Percentiles rank a stretch among this genome's conserved stretches.
Evolutionary conservation across 192 early-diverging fungal genomes (phyloP).

Genomic region (Backusella macrospora): DNA sequence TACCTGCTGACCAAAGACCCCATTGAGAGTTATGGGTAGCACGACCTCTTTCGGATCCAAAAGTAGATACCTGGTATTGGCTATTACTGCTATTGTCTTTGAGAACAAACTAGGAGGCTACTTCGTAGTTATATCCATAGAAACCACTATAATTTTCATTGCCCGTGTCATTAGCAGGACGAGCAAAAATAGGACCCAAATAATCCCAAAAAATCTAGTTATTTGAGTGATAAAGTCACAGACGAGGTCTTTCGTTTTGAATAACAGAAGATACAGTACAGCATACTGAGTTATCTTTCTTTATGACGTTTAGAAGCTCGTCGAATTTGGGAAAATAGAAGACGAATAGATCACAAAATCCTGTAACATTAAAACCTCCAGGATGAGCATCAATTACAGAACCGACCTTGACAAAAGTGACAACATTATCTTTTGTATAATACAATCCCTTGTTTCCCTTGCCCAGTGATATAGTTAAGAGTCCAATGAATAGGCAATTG

Average conservation of each 20-base stretch:
- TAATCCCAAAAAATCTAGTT: slow-evolving; percentile 19
- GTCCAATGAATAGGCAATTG: neutral
- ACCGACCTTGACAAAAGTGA: neutral
- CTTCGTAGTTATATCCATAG: slow-evolving; percentile 19
- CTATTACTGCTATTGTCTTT: neutral
- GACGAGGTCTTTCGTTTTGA: slow-evolving; percentile 3
- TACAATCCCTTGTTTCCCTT: slow-evolving; percentile 16
- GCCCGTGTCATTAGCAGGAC: neutral
- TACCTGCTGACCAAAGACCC: slow-evolving; percentile 17
- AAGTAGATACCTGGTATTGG: neutral
- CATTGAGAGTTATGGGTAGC: neutral
- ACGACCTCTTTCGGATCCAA: slow-evolving; percentile 4
- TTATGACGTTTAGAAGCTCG: neutral
- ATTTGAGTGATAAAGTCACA: slow-evolving; percentile 17
- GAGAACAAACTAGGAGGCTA: slow-evolving; percentile 2
- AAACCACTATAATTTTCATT: slow-evolving; percentile 3
- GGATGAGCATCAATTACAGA: slow-evolving; percentile 14
- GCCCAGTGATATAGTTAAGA: slow-evolving; percentile 13
- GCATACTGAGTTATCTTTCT: neutral
- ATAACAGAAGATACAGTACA: slow-evolving; percentile 17
- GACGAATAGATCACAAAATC: slow-evolving; percentile 21
- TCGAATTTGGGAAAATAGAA: slow-evolving; percentile 1
- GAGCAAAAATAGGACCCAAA: slow-evolving; percentile 1
- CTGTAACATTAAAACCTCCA: neutral
- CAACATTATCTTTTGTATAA: slow-evolving; percentile 22